A percentile compares a stretch with the other conserved stretches of the same genome.
Conservation (phyloP, 495 filamentous ascomycete genomes). For the Astrocystis sublimbata region DNA sequence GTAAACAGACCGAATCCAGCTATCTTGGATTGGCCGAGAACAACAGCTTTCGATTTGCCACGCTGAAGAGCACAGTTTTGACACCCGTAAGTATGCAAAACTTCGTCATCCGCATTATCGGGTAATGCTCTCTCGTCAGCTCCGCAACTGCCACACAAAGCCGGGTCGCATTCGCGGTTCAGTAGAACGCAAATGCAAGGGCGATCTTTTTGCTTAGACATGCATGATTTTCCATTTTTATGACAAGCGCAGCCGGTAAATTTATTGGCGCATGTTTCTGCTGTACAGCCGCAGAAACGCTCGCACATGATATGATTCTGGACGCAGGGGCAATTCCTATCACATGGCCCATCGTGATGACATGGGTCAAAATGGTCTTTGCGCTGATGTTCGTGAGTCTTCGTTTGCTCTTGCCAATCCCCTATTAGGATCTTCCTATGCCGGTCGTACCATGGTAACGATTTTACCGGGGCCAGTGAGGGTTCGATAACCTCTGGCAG, state of each 20-base stretch:
- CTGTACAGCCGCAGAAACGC: constrained; percentile 62
- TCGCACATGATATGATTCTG: constrained; percentile 62
- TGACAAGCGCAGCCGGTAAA: constrained; percentile 68
- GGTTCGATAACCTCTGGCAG: constrained; percentile 27
- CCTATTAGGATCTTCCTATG: constrained; percentile 47
- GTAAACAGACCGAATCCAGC: constrained; percentile 68
- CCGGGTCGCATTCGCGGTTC: constrained; percentile 71
- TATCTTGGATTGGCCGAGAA: constrained; percentile 62
- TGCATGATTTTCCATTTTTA: constrained; percentile 52
- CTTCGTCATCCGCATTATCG: constrained; percentile 55
- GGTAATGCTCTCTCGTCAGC: constrained; percentile 64
- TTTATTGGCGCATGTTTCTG: constrained; percentile 58
- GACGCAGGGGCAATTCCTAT: constrained; percentile 56
- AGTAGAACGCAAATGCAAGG: constrained; percentile 60
- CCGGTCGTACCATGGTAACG: constrained; percentile 49
- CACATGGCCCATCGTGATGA: constrained; percentile 50
- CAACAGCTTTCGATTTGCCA: constrained; percentile 56
- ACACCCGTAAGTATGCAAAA: constrained; percentile 52
- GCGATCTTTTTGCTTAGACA: constrained; percentile 46
- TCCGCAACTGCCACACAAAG: constrained; percentile 66
- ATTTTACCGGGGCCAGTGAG: constrained; percentile 34
- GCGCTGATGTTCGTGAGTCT: constrained; percentile 45
- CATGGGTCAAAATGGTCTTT: constrained; percentile 46
- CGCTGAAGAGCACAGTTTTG: constrained; percentile 65
- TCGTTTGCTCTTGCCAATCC: constrained; percentile 50